A percentile compares a stretch with the other conserved stretches of the same genome.
These are phyloP conservation scores for Plantago coronopus DNA, from an alignment of 305 asterid species.

Conservation along the genomic window DNA sequence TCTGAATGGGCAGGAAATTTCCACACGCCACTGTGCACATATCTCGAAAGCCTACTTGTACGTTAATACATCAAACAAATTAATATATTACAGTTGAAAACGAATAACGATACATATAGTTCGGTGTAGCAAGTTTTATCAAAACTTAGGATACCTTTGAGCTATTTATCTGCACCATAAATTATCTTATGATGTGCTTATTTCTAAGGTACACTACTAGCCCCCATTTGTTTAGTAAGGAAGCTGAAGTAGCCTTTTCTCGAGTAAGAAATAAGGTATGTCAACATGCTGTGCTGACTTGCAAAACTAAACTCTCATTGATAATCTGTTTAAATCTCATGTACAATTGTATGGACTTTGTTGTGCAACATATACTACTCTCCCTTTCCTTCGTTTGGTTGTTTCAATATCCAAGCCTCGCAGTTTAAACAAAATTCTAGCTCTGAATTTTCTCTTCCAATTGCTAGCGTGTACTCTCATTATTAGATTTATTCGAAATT, in stretches of 20 bases:
- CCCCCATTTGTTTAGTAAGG: conserved; percentile 87
- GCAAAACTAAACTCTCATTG: too few species aligned
- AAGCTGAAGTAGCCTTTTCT: conserved; percentile 77
- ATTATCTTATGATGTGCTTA: conserved; percentile 3
- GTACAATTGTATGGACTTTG: too few species aligned
- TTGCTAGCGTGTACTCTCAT: too few species aligned
- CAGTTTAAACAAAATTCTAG: too few species aligned
- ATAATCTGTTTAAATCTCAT: too few species aligned
- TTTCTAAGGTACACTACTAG: conserved; percentile 83
- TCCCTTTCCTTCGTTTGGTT: neutral
- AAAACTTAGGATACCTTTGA: neutral
- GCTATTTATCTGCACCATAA: conserved; percentile 16
- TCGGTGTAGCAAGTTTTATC: neutral
- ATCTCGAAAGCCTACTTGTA: conserved; percentile 88
- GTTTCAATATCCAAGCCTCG: neutral
- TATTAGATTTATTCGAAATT: too few species aligned
- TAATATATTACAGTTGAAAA: neutral
- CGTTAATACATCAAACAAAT: conserved; percentile 23
- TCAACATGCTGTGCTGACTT: conserved; percentile 18
- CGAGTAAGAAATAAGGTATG: conserved; percentile 79
- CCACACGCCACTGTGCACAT: conserved; percentile 66
- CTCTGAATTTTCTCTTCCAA: too few species aligned
- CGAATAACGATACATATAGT: conserved; percentile 1
- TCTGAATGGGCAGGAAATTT: conserved; percentile 70
- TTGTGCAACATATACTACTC: too few species aligned